Evolutionary conservation across 75 land plant genomes (phyloP).

Genomic region (Ceratopteris richardii): DNA sequence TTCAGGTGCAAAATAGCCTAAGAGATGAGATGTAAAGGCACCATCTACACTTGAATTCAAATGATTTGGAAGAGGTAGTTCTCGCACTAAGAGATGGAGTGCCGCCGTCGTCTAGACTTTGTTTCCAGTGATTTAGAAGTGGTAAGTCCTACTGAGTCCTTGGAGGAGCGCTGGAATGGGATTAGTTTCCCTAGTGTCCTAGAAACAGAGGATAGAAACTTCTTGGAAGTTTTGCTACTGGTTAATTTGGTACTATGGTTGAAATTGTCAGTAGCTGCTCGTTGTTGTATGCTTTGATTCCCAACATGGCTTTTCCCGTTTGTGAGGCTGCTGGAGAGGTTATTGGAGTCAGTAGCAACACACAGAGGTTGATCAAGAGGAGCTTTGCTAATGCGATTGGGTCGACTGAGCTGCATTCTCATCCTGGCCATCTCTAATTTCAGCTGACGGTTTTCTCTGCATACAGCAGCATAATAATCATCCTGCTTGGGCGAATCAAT

Average conservation of each 20-base stretch:
- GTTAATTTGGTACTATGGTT: background rate
- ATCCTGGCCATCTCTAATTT: constrained; percentile 70
- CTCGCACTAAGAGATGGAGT: constrained; percentile 5
- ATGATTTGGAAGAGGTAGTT: too few relatives aligned
- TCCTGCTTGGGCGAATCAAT: constrained; percentile 20
- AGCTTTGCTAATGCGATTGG: constrained; percentile 39
- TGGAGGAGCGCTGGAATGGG: constrained; percentile 54
- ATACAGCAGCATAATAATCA: constrained; percentile 38
- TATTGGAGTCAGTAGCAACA: constrained; percentile 22
- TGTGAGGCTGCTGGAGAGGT: background rate
- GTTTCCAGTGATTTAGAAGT: background rate
- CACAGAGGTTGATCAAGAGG: constrained; percentile 7
- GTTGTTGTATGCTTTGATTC: background rate
- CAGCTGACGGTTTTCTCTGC: constrained; percentile 69
- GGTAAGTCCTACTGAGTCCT: constrained; percentile 38
- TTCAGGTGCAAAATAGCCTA: too few relatives aligned
- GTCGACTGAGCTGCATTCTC: constrained; percentile 47
- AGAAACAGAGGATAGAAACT: constrained; percentile 62
- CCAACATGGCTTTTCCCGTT: too few relatives aligned
- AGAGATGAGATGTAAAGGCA: too few relatives aligned
- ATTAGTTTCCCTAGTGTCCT: constrained; percentile 74
- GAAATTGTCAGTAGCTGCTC: background rate
- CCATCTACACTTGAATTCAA: too few relatives aligned
- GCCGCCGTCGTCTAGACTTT: background rate
- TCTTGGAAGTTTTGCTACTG: constrained; percentile 1